Base-by-base conservation (phyloP, 257 asterid genomes). In the Salvia rosmarinus region DNA sequence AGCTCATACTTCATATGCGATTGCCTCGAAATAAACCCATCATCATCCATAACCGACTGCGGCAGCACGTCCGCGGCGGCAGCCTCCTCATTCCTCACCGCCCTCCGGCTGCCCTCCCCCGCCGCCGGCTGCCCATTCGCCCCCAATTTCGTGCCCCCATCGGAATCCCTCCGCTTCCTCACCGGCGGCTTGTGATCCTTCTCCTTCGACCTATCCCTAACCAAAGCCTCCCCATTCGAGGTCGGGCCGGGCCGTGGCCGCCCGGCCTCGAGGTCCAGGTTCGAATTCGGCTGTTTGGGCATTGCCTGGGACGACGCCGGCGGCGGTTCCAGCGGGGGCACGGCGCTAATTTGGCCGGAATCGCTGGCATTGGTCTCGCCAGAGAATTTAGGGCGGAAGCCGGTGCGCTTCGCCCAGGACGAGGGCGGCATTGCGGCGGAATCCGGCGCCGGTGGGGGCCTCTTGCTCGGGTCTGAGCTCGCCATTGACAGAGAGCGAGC, bases 371-470 rank as follows among this genome's bases (percentile, higher is more conserved):
- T 91, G 2, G 97, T 85, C 89, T 95, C 98, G 6, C 98, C 99
- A 28, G 97, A 89, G 76, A 95, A 88, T 79, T 91, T 89, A 9
- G 99, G 98, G 42, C 97, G 89, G 65, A 95, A 95, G 3, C 97
- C 99, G 37, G 98, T 95, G 17, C 88, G 84, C 43, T 95, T 95
- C 0, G 99, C 99, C 98, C 99, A 95, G 2, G 99, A 83, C 4
- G 98, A 70, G 3, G 98, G 96, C 30, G 99, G 99, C 88, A 87
- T 78, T 82, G 96, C 82, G 5, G 87, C 73, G 10, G 96, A 56
- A 4, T 89, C 98, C 11, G 92, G 90, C 2, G 81, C 87, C 93
- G 95, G 87, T 39, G 90, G 86, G 25, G 88, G 81, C 63, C 78
- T 78, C 80, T 85, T 91, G 69, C 35, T 84, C 12, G 90, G 91